phyloP scores from a whole-genome alignment of 441 rosid genomes.

The Eruca vesicaria region DNA sequence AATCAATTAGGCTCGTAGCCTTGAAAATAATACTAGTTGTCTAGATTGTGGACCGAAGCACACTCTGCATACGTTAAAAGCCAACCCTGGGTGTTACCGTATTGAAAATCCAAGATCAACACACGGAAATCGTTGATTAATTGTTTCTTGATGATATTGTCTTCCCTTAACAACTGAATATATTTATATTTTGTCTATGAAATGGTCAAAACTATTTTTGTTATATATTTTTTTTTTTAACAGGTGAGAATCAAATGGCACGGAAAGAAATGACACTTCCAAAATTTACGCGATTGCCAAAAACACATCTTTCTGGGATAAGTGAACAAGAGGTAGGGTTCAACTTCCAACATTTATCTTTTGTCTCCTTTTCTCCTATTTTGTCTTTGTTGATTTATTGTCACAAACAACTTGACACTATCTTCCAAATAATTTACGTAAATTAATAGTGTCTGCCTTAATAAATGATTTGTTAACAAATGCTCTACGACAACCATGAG shows the following conservation, averaged over 20 bases:
- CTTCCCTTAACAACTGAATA: not conserved
- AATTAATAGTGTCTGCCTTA: not conserved
- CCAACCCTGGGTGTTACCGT: not conserved
- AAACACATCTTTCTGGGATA: slow-evolving; percentile 27
- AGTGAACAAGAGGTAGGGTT: slow-evolving; percentile 24
- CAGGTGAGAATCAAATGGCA: slow-evolving; percentile 10
- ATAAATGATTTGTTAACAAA: not conserved
- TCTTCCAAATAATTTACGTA: not conserved
- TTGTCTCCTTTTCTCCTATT: not conserved
- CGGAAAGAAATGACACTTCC: slow-evolving; percentile 8
- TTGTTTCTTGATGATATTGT: not conserved
- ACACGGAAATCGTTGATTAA: not conserved
- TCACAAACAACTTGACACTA: slow-evolving; percentile 11
- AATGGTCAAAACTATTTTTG: not conserved
- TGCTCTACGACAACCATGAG: slow-evolving; percentile 1
- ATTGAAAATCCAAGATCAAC: not conserved
- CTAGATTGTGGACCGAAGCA: not conserved
- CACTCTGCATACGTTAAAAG: too few species aligned
- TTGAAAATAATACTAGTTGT: not conserved
- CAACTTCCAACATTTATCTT: slow-evolving; percentile 30
- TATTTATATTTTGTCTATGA: not conserved
- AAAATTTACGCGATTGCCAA: slow-evolving; percentile 18
- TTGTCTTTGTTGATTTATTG: slow-evolving; percentile 21
- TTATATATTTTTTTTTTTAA: not conserved
- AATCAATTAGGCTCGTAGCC: not conserved